phyloP scores from a whole-genome alignment of 306 rosid genomes.

The Ammopiptanthus mongolicus region DNA sequence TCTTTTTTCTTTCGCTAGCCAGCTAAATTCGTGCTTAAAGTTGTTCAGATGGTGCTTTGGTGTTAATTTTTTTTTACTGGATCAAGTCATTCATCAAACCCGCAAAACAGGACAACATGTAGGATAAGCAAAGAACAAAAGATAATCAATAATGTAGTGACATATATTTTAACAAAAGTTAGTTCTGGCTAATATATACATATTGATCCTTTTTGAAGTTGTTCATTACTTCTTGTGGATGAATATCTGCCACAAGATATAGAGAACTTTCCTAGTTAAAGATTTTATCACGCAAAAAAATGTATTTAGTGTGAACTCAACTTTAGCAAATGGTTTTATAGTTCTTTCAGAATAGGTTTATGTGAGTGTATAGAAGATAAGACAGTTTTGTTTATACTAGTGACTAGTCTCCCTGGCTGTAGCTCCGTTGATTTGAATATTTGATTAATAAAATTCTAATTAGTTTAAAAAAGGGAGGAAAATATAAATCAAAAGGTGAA shows the following conservation, averaged over 20 bases:
- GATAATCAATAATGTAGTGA: background rate
- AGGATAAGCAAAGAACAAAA: constrained; percentile 8
- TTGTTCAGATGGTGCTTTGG: background rate
- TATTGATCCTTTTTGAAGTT: background rate
- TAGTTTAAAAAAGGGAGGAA: too few relatives aligned
- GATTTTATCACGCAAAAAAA: background rate
- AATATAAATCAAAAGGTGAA: too few relatives aligned
- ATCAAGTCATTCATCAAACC: constrained; percentile 16
- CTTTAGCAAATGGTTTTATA: background rate
- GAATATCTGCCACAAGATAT: constrained; percentile 3
- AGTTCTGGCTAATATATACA: background rate
- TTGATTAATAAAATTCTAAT: too few relatives aligned
- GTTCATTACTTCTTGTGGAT: background rate
- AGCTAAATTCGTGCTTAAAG: constrained; percentile 3
- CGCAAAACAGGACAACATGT: constrained; percentile 2
- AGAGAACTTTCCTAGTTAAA: background rate
- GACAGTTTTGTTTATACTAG: too few relatives aligned
- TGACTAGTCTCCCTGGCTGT: too few relatives aligned
- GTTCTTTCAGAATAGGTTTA: too few relatives aligned
- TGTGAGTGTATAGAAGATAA: too few relatives aligned
- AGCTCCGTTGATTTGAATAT: too few relatives aligned
- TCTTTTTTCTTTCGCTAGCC: background rate
- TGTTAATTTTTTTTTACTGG: constrained; percentile 1
- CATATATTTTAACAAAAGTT: background rate
- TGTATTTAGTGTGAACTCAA: background rate